Evolutionary conservation across 371 early-diverging fungal species (phyloP).

Genomic region (Chytridium lagenaria): DNA sequence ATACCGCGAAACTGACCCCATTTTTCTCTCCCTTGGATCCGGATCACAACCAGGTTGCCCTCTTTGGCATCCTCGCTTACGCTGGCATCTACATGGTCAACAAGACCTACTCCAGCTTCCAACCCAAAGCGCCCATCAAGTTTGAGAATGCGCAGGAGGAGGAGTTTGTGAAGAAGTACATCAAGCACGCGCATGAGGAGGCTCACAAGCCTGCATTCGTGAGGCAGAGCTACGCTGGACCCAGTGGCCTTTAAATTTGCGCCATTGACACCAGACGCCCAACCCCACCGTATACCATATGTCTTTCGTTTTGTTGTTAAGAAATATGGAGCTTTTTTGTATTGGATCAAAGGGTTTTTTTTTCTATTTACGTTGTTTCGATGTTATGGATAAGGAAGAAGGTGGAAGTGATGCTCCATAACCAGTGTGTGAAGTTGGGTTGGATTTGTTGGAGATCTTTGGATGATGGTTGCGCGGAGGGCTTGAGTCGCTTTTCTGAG

Average conservation of each 20-base stretch:
- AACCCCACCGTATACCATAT: too few species aligned
- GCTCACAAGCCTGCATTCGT: slow-evolving; percentile 48
- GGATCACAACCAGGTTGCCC: slow-evolving; percentile 35
- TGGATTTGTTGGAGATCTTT: too few species aligned
- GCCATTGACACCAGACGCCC: too few species aligned
- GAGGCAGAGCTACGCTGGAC: slow-evolving; percentile 42
- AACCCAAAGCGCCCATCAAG: slow-evolving; percentile 42
- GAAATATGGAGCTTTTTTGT: too few species aligned
- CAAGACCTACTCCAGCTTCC: slow-evolving; percentile 35
- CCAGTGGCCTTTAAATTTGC: slow-evolving; percentile 37
- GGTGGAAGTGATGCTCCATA: background rate
- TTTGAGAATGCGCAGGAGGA: slow-evolving; percentile 50
- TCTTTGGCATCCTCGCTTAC: slow-evolving; percentile 44
- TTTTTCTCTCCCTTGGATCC: background rate
- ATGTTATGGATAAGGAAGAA: background rate
- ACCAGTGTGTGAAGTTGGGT: background rate
- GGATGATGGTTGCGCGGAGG: too few species aligned
- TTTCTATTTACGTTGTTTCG: too few species aligned
- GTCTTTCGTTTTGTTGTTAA: too few species aligned
- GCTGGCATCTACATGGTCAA: slow-evolving; percentile 35
- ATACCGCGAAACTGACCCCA: background rate
- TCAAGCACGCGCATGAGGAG: slow-evolving; percentile 43
- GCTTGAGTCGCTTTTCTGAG: too few species aligned
- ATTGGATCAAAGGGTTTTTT: background rate
- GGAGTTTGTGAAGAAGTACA: slow-evolving; percentile 49